Evolutionary conservation across 371 early-diverging fungal species (phyloP).

Genomic region (Mucor sp.): DNA sequence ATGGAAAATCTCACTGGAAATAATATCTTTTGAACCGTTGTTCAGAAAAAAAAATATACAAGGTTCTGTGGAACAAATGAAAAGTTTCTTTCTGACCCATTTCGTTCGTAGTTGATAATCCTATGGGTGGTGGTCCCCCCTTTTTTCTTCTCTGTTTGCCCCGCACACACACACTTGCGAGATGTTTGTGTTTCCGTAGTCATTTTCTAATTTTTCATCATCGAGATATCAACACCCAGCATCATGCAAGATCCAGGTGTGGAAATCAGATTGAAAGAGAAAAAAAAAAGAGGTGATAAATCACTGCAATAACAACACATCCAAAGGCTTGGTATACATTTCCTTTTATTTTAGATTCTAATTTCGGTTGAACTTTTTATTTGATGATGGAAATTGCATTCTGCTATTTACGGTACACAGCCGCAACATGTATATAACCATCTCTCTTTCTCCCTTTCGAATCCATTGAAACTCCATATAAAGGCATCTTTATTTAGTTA

Average conservation of each 20-base stretch:
- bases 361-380: not conserved
- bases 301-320: not conserved
- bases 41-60: not conserved
- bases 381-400: not conserved
- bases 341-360: not conserved
- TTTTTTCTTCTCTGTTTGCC: not conserved
- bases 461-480: not conserved
- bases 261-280: not conserved
- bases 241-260: not conserved
- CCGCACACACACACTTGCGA: no score
- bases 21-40: not conserved
- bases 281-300: not conserved
- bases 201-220: not conserved
- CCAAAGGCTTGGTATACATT: conserved; percentile 7
- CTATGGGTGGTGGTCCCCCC: not conserved
- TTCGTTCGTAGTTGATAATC: not conserved
- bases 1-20: conserved; percentile 8
- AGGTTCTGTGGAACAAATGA: conserved; percentile 2
- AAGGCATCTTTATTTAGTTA: conserved; percentile 6
- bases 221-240: not conserved
- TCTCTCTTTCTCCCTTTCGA: no score
- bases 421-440: no score
- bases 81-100: not conserved
- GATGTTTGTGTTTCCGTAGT: not conserved
- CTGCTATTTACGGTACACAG: not conserved